phyloP scores from a whole-genome alignment of 2,329 filamentous ascomycete species.

The Ophiocordyceps camponoti-floridani region DNA sequence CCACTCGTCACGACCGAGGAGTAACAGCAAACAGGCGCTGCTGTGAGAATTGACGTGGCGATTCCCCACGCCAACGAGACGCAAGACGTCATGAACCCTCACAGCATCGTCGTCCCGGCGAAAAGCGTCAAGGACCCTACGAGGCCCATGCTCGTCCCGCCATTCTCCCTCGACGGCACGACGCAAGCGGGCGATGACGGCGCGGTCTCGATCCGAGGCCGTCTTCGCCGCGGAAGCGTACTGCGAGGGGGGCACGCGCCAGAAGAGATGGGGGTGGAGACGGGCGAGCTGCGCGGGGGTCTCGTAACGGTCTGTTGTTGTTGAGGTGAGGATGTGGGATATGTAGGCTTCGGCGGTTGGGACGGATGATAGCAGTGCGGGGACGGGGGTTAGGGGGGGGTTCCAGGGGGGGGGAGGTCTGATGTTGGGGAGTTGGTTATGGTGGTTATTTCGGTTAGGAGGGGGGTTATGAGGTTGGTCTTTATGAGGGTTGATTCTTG shows the following conservation, averaged over 20 bases:
- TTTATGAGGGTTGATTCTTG: slow-evolving; percentile 9
- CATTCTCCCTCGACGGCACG: slow-evolving; percentile 5
- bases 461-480: slow-evolving; percentile 8
- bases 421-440: slow-evolving; percentile 4
- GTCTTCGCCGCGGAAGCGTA: slow-evolving; percentile 11
- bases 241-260: slow-evolving; percentile 13
- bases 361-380: slow-evolving; percentile 7
- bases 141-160: slow-evolving; percentile 3
- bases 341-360: background rate
- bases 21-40: slow-evolving; percentile 11
- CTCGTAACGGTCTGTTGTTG: slow-evolving; percentile 7
- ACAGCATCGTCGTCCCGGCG: slow-evolving; percentile 3
- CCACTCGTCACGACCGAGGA: slow-evolving; percentile 20
- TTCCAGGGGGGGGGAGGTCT: slow-evolving; percentile 5
- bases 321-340: slow-evolving; percentile 5
- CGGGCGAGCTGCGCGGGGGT: slow-evolving; percentile 6
- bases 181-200: slow-evolving; percentile 9
- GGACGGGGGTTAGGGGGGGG: slow-evolving; percentile 9
- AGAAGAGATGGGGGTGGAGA: slow-evolving; percentile 19
- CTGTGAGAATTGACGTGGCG: slow-evolving; percentile 11
- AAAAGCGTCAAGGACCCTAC: slow-evolving; percentile 2
- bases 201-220: slow-evolving; percentile 5
- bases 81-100: slow-evolving; percentile 11
- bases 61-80: slow-evolving; percentile 14
- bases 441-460: slow-evolving; percentile 8